A percentile compares a stretch with the other conserved stretches of the same genome.
These are phyloP conservation scores for Hemileccinum rubropunctum DNA, from an alignment of 768 basidiomycete species.

Conservation along the genomic window DNA sequence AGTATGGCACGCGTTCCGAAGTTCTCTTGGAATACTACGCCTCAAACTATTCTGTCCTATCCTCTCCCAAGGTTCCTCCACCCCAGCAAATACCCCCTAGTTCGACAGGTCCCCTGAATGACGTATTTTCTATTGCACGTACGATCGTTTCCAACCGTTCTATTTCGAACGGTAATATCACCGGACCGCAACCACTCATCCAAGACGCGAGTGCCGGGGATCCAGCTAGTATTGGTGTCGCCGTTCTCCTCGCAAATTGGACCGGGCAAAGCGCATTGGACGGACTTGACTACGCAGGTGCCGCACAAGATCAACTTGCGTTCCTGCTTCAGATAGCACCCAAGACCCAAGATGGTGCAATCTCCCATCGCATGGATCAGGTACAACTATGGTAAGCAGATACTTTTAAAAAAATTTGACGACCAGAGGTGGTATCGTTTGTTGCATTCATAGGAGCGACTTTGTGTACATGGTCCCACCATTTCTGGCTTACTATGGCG, in stretches of 20 bases:
- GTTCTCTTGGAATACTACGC: conserved; percentile 50
- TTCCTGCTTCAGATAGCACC: conserved; percentile 59
- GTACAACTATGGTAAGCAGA: conserved; percentile 69
- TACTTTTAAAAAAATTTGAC: no score
- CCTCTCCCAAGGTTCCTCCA: conserved; percentile 25
- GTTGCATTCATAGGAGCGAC: conserved; percentile 54
- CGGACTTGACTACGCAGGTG: conserved; percentile 55
- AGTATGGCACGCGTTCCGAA: conserved; percentile 49
- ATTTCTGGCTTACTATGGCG: conserved; percentile 84
- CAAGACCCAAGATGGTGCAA: conserved; percentile 68
- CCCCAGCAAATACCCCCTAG: conserved; percentile 21
- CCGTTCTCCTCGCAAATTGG: conserved; percentile 63
- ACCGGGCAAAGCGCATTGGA: conserved; percentile 37
- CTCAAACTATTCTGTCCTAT: conserved; percentile 45
- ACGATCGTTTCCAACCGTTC: conserved; percentile 48
- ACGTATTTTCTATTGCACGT: conserved; percentile 56
- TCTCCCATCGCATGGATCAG: conserved; percentile 69
- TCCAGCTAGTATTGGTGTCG: conserved; percentile 74
- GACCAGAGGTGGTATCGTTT: background rate
- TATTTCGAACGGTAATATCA: conserved; percentile 38
- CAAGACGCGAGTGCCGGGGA: conserved; percentile 68
- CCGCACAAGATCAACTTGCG: conserved; percentile 63
- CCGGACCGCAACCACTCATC: conserved; percentile 55
- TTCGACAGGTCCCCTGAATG: conserved; percentile 37
- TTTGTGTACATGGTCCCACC: conserved; percentile 86